Percentiles rank a stretch among this genome's conserved stretches.
phyloP scores from a whole-genome alignment of 306 rosid species.

The Hippophae rhamnoides region DNA sequence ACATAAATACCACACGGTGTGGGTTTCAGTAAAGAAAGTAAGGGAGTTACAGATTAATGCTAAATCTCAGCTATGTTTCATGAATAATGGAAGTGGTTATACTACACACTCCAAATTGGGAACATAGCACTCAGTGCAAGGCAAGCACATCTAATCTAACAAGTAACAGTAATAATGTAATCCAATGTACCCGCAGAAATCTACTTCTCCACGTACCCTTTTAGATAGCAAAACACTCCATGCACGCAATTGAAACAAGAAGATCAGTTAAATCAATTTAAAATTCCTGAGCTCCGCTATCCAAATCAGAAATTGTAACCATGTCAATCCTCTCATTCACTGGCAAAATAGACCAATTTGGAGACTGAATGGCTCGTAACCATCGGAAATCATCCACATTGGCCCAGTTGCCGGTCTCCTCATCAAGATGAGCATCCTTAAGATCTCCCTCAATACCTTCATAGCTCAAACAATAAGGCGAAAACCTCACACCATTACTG shows the following conservation, averaged over 20 bases:
- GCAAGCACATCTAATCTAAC: no score
- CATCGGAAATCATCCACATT: slow-evolving; percentile 86
- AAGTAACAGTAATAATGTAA: no score
- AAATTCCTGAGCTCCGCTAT: slow-evolving; percentile 17
- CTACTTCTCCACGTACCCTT: slow-evolving; percentile 4
- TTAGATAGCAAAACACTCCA: slow-evolving; percentile 3
- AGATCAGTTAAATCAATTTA: slow-evolving; percentile 5
- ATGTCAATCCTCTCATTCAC: slow-evolving; percentile 52
- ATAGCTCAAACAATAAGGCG: slow-evolving; percentile 67
- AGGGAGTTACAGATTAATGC: no score
- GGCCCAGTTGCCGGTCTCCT: slow-evolving; percentile 69
- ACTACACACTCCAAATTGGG: no score
- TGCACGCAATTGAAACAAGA: slow-evolving; percentile 8
- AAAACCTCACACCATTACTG: slow-evolving; percentile 48
- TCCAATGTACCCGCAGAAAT: background rate
- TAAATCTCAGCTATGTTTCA: no score
- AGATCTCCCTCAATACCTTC: slow-evolving; percentile 64
- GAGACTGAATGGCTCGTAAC: slow-evolving; percentile 67
- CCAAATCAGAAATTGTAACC: slow-evolving; percentile 25
- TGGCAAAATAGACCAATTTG: slow-evolving; percentile 72
- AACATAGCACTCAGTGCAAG: no score
- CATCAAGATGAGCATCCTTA: slow-evolving; percentile 36
- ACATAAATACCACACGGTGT: no score
- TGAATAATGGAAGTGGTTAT: no score
- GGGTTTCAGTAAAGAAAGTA: no score